Conservation (phyloP, 345 rosid species). For the Ricinus communis region DNA sequence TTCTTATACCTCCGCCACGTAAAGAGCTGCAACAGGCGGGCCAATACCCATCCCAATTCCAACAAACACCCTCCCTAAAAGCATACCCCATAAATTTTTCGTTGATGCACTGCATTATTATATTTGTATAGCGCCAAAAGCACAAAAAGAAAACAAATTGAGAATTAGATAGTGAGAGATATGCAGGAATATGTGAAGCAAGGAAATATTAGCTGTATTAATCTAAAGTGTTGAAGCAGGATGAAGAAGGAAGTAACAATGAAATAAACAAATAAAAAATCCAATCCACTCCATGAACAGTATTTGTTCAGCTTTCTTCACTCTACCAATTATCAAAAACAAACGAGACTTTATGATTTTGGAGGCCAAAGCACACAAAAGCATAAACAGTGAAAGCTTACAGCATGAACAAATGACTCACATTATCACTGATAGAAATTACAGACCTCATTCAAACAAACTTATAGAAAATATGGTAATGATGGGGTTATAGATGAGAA, state of each 20-base stretch:
- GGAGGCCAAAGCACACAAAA: background rate
- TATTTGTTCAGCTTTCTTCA: background rate
- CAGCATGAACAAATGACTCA: background rate
- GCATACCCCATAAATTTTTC: conserved; percentile 81
- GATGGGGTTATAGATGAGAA: background rate
- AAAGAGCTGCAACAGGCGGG: conserved; percentile 87
- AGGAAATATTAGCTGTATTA: background rate
- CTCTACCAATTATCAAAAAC: background rate
- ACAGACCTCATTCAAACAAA: background rate
- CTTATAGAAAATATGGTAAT: background rate
- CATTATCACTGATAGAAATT: background rate
- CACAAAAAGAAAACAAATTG: background rate
- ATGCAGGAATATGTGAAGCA: background rate
- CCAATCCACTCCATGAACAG: background rate
- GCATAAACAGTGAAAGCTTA: background rate
- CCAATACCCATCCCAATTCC: conserved; percentile 97
- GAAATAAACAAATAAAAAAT: background rate
- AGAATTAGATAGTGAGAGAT: background rate
- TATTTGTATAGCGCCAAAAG: conserved; percentile 14
- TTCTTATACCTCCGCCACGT: conserved; percentile 81
- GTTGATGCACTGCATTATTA: conserved; percentile 69
- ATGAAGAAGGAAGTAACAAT: background rate
- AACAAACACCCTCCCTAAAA: conserved; percentile 80
- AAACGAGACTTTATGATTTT: background rate
- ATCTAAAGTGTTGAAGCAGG: background rate